phyloP scores from a whole-genome alignment of 2,329 filamentous ascomycete species.

The Penicillium aurantiogriseum region DNA sequence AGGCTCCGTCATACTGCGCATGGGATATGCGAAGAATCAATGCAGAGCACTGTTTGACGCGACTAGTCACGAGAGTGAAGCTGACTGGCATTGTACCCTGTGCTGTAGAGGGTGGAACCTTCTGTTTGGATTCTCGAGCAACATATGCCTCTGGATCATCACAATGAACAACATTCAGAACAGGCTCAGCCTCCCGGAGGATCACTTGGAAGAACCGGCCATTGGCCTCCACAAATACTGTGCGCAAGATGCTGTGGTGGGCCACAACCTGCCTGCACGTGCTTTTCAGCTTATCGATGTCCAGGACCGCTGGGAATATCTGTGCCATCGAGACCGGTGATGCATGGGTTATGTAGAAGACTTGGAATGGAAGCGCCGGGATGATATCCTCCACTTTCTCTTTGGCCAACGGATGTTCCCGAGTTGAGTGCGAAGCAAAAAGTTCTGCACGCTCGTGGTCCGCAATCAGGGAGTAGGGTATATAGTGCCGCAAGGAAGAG shows the following conservation, averaged over 20 bases:
- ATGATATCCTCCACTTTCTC: not conserved
- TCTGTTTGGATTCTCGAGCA: not conserved
- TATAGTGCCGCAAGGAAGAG: not conserved
- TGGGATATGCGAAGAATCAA: not conserved
- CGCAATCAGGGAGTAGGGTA: not conserved
- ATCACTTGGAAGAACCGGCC: constrained; percentile 9
- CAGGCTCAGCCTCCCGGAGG: not conserved
- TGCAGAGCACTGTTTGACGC: not conserved
- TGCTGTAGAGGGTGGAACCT: not conserved
- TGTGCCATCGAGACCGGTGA: not conserved
- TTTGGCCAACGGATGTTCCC: not conserved
- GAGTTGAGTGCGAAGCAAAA: not conserved
- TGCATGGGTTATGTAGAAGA: not conserved
- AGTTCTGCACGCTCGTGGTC: not conserved
- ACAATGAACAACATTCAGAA: constrained; percentile 4
- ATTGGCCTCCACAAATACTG: constrained; percentile 3
- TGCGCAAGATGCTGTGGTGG: constrained; percentile 13
- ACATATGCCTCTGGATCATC: constrained; percentile 7
- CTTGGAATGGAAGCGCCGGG: not conserved
- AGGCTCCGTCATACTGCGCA: constrained; percentile 8
- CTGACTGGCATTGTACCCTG: not conserved
- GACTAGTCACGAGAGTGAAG: constrained; percentile 2
- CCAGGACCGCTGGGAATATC: not conserved
- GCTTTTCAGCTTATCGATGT: not conserved
- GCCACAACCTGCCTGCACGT: not conserved